Base-by-base conservation (phyloP, 1,139 yeast species). In the Magnusiomyces clavatus region DNA sequence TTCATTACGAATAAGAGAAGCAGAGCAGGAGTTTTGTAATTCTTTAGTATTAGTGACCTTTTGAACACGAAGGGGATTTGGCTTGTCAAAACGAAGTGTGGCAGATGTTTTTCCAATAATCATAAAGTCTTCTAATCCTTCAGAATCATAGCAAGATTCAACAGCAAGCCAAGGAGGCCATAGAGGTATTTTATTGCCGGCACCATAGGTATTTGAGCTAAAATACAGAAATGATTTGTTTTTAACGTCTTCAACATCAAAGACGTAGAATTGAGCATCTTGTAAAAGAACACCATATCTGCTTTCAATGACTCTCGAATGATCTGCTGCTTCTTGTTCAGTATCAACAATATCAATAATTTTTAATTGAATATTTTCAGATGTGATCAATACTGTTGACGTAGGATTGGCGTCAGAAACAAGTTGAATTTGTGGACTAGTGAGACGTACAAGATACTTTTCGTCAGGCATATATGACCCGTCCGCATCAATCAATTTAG, bases 111-210 rank as follows among this genome's bases (percentile, higher is more conserved):
- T 77, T 53, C 83, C 82, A 43, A 84, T 75, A 31, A 89, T 77
- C 54, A 83, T 74, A 51, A 82, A 78, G 34, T 75, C 70, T 41
- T 73, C 69, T 47, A 83, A 68, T 60, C 83, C 74, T 0, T 75
- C 65, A n/a, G 81, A 77, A 52, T 86, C 85, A 61, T 85, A 85
- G 58, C 89, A 82, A 55, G 84, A 75, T 64, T 90, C 97, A 49
- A 80, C 60, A 1, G 74, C 65, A 38, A 88, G 67, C 88, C 92
- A 84, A 1, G 96, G 95, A 0, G 95, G 92, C 96, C 96, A 87
- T 16, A 66, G 61, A 17, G 57, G 49, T 8, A 63, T 66, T 24
- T 24, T 24, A 24, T 24, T 24, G 35, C 67, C 67, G 48, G 73
- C 61, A 4, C 76, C 76, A 56, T 71, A 74, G 13, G 65, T 67